Base-by-base conservation (phyloP, 2,329 filamentous ascomycete genomes). In the Westerdykella ornata region DNA sequence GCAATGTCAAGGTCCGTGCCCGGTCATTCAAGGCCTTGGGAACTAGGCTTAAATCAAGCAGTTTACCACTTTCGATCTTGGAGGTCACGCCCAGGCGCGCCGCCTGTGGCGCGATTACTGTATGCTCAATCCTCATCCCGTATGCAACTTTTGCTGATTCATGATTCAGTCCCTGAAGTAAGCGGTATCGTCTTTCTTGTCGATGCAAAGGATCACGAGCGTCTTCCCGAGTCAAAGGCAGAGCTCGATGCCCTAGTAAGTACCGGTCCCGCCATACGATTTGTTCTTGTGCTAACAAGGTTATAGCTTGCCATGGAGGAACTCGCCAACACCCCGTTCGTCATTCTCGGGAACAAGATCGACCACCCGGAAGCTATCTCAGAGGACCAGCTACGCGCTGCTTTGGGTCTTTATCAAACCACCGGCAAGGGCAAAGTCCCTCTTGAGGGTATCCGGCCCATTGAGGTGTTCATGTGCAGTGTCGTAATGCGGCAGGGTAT, bases 301-400 rank as follows among this genome's bases (percentile, higher is more conserved):
- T n/a, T 11, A 33, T n/a, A 33, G 30, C 78, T 98, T 54, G 82
- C 86, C 48, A 96, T 98, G 90, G 92, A 98, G 72, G 90, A 97
- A 66, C 80, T 98, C 30, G 75, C 81, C 66, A 96, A 94, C 76
- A 92, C 95, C 7, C 92, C 92, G 41, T 97, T 97, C 69, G 80
- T 97, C 47, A 81, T 98, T 57, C 80, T 98, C 50, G 92, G 92
- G 58, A 98, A 98, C 81, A 98, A 98, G 81, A 98, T 98, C 68
- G 92, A 98, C 69, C 89, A 97, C 74, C 89, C 89, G 40, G 85
- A 94, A 56, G 92, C 92, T 49, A 83, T 97, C 41, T 90, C 85
- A 52, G 92, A 98, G 77, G 90, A 97, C 60, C 88, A 96, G 73
- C 78, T 97, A 63, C 81, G 92, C 68, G 84, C 90, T 66, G 85